Evolutionary conservation across 176 grass and related monocot species (phyloP), one percentile per base, ranked within the genome.

Genomic region (Eremochloa ophiuroides): DNA sequence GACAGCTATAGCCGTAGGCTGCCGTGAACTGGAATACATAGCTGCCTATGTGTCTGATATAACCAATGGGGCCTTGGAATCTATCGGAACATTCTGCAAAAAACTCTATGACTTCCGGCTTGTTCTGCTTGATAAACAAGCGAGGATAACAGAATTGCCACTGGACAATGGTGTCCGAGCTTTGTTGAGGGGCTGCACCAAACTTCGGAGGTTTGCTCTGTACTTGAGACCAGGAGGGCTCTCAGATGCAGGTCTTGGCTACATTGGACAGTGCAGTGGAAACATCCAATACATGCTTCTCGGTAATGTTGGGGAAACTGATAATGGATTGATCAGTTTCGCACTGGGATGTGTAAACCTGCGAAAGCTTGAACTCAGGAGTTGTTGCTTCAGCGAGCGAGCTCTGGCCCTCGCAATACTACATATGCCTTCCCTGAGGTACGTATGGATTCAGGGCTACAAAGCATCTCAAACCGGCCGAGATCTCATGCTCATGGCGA

Each of bases 1-100:
- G 79, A 94, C 87, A 12, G 87, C 82, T 58, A 40, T 95, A 72
- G 95, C 93, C 0, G 76, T 84, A 27, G 92, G 90, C 29, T 95
- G 90, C 65, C 75, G 72, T 69, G 92, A 95, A 46, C 84, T 95
- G 59, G 92, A 98, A 81, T 84, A 89, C 56, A 89, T 98, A 22
- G 90, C 92, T 30, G 87, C 88, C 58, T 98, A 95, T 85, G 90
- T 91, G 43, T 98, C 90, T 40, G 95, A 98, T 83, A 95, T 98
- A 73, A 87, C 92, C 41, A 98, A 98, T 73, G 86, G 86, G 14
- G 92, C 90, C 6, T 75, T 98, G 66, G 90, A 95, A 58, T 88
- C 92, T 38, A 88, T 98, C 41, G 92, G 95, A 3, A 93, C 84
- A 61, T 98, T 88, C 90, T 87, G 92, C 82, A 93, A 92, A 68